Evolutionary conservation across 352 stramenopile genomes (phyloP), one percentile per base, ranked within the genome.

Genomic region (Globisporangium iwayamae): DNA sequence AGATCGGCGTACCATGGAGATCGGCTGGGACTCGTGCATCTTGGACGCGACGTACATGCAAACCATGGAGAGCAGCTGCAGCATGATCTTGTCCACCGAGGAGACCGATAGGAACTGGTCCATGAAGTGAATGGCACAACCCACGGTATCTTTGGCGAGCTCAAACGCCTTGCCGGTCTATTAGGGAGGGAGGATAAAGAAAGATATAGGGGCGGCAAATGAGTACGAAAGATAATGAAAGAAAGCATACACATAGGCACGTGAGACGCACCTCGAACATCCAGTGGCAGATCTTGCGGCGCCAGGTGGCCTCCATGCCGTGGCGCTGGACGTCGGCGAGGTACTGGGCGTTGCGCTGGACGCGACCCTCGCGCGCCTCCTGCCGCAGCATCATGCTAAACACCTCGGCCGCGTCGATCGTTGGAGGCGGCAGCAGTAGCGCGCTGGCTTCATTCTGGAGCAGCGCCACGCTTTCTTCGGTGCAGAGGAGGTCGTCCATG

Each of bases 11-110:
- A 78, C 74, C 73, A 84, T 81, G 11, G 73, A 72, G 41, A 84
- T 84, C 41, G 76, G 76, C 47, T 76, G 74, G 30, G 70, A 66
- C 63, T 84, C 76, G 56, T 84, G 76, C 69, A 84, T 79, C 68
- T 84, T 84, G 56, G 76, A 84, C 20, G 76, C 65, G 41, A 84
- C 69, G 63, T 78, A 78, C 71, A 84, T 72, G 28, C 65, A 75
- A 11, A 80, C 69, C 69, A 84, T 79, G 34, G 76, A 79, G n/a
- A 84, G 63, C 38, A 84, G 58, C 64, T 84, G 76, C 18, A 84
- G 65, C 60, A 81, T 65, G 62, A 82, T 76, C 64, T 84, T 84
- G 70, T 81, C 75, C 16, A 79, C 73, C 1, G 76, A 82, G 20
- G 69, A 62, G 16, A 60, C 63, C 18, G 73, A 78, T 7, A 84